phyloP scores from a whole-genome alignment of 1,284 basidiomycete genomes.

The Puccinia sorghi region DNA sequence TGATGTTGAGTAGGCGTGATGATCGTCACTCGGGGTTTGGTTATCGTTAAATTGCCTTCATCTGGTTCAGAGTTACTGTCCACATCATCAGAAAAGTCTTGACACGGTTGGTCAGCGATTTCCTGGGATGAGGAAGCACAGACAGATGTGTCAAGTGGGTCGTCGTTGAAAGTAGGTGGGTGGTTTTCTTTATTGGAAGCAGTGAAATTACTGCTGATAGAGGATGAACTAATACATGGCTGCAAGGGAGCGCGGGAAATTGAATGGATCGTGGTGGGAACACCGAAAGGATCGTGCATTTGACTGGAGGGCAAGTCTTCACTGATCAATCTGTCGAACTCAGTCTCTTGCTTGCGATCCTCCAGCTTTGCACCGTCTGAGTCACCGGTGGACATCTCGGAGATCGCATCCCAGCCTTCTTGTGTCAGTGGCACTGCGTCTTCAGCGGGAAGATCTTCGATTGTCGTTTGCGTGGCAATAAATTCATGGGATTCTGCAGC shows the following conservation, averaged over 20 bases:
- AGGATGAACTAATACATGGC: background rate
- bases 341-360: background rate
- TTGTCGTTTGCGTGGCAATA: slow-evolving; percentile 15
- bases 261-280: background rate
- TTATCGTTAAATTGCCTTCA: background rate
- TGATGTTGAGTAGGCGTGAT: slow-evolving; percentile 28
- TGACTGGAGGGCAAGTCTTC: slow-evolving; percentile 43
- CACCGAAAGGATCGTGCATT: slow-evolving; percentile 24
- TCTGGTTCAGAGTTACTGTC: slow-evolving; percentile 21
- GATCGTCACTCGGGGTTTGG: slow-evolving; percentile 19
- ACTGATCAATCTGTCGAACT: slow-evolving; percentile 20
- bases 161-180: background rate
- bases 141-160: slow-evolving; percentile 11
- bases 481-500: slow-evolving; percentile 22
- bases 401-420: slow-evolving; percentile 31
- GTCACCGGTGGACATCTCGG: slow-evolving; percentile 12
- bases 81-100: background rate
- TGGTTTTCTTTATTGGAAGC: slow-evolving; percentile 1
- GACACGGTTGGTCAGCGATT: background rate
- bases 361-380: background rate
- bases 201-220: slow-evolving; percentile 23
- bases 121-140: slow-evolving; percentile 16
- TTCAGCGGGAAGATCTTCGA: slow-evolving; percentile 25
- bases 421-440: slow-evolving; percentile 30
- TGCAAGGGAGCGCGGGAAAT: background rate